Base-by-base conservation (phyloP, 306 rosid genomes). In the Fragaria iinumae region DNA sequence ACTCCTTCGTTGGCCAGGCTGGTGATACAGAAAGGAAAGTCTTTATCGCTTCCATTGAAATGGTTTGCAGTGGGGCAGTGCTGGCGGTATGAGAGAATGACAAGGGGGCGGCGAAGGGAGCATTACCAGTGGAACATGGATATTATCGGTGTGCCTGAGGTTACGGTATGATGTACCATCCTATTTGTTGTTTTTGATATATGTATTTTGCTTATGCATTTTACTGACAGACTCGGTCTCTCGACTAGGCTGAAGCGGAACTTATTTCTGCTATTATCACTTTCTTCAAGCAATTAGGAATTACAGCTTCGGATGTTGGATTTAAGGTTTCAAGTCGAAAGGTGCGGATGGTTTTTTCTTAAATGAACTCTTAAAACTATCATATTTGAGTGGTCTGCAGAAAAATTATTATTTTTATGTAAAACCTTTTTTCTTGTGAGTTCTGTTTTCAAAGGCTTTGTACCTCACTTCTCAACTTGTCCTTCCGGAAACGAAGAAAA, bases 121-220 rank as follows among this genome's bases (percentile, higher is more conserved):
- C 98, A 94, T 75, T 94, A 92, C 65, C 98, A 95, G 64, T 95
- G 98, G 98, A 95, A 95, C 76, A 95, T 95, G 98, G 97, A 95
- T 81, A 90, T 92, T 69, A 84, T 95, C 72, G 98, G 98, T 81
- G 96, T 95, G 64, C 88, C 93, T 17, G 98, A 88, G 60, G 93
- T 95, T 73, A 89, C 79, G 89, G 98, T 92, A 90, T 71, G 45
- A 47, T 69, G 23, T 47, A 4, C 12, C 4, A 13, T 50, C 49
- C 6, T 59, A 4, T 3, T 72, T 38, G 21, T 55, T 39, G 25
- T 56, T 14, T 56, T 56, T 38, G 55, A 13, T 56, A 34, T 67
- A 14, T 41, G 47, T 67, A 45, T 41, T 16, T 49, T n/a, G 44
- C 8, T 55, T 55, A 55, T 72, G 57, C 63, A 41, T 52, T 79